These are phyloP conservation scores for Diutina scorzettiae DNA, from an alignment of 1,139 yeast species.

Conservation along the genomic window DNA sequence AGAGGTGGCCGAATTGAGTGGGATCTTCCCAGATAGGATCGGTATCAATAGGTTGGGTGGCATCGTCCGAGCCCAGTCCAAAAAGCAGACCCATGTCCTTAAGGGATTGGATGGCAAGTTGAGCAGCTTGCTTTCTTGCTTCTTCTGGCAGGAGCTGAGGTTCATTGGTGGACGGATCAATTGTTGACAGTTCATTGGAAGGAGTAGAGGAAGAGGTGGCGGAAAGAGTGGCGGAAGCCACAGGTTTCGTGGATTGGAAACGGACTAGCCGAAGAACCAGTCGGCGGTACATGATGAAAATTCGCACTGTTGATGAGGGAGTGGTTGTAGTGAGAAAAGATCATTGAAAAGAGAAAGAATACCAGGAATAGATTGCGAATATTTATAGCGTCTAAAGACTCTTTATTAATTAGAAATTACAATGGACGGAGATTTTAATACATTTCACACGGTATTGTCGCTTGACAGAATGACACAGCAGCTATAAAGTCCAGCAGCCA, in stretches of 20 bases:
- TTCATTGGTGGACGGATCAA: neutral
- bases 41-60: conserved; percentile 42
- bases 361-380: no score
- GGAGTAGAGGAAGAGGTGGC: no score
- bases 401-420: no score
- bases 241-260: neutral
- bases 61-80: conserved; percentile 23
- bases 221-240: neutral
- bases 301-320: no score
- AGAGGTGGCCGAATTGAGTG: conserved; percentile 27
- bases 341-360: no score
- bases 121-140: conserved; percentile 22
- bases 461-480: no score
- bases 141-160: conserved; percentile 10
- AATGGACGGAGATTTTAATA: no score
- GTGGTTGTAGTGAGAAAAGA: no score
- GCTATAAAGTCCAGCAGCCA: no score
- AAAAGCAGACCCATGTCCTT: conserved; percentile 31
- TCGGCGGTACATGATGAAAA: neutral
- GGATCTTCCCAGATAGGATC: conserved; percentile 39
- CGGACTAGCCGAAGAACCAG: neutral
- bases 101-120: conserved; percentile 29
- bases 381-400: no score
- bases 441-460: no score
- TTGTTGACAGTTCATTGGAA: neutral